Evolutionary conservation across 1,284 basidiomycete genomes (phyloP).

Genomic region (Trichosporon sp.): DNA sequence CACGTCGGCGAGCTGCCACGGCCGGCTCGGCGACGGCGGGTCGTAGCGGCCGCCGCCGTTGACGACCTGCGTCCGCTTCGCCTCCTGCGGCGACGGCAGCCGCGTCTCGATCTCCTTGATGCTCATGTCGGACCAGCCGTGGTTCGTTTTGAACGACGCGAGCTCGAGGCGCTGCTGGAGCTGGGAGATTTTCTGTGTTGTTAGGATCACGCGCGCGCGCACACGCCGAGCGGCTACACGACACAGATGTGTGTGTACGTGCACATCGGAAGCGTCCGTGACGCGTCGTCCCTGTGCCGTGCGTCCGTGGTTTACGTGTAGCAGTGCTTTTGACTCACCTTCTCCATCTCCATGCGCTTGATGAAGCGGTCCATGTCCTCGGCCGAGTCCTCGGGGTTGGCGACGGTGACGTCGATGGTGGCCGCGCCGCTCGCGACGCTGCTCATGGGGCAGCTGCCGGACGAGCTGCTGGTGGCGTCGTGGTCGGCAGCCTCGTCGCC

Average conservation of each 20-base stretch:
- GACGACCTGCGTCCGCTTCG: slow-evolving; percentile 17
- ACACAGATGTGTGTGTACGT: background rate
- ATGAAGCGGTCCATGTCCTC: slow-evolving; percentile 41
- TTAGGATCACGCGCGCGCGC: background rate
- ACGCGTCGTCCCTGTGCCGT: background rate
- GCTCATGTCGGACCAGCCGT: slow-evolving; percentile 45
- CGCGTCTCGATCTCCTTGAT: slow-evolving; percentile 43
- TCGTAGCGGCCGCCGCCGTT: slow-evolving; percentile 30
- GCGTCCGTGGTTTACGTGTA: background rate
- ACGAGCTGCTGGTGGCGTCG: slow-evolving; percentile 9
- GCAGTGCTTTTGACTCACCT: slow-evolving; percentile 32
- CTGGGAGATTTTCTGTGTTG: slow-evolving; percentile 38
- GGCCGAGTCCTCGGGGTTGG: slow-evolving; percentile 16
- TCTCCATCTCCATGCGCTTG: slow-evolving; percentile 44
- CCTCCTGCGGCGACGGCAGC: slow-evolving; percentile 17
- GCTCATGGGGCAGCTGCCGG: slow-evolving; percentile 9
- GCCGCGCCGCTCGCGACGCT: slow-evolving; percentile 6
- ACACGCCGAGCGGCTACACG: background rate
- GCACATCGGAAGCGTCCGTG: background rate
- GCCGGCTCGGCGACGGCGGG: slow-evolving; percentile 42
- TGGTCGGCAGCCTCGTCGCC: slow-evolving; percentile 7
- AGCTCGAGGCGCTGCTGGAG: slow-evolving; percentile 46
- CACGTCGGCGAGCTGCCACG: slow-evolving; percentile 45
- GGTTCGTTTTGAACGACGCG: slow-evolving; percentile 44
- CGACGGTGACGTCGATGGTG: slow-evolving; percentile 8